Base-by-base conservation (phyloP, 2,329 filamentous ascomycete genomes). In the Scopulariopsis brevicaulis region DNA sequence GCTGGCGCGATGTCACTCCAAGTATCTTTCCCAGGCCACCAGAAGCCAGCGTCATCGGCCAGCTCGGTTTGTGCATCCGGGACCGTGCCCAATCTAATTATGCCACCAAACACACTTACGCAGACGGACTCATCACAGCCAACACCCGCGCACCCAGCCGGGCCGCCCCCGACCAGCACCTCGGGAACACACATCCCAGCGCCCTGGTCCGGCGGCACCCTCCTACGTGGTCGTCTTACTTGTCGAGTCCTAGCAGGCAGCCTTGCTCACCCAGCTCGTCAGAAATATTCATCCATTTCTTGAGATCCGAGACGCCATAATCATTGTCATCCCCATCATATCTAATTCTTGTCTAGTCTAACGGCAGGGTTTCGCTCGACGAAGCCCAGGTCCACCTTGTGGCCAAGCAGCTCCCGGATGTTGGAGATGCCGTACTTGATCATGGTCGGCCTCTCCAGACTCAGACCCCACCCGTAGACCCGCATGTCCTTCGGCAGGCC, bases 361-460 rank as follows among this genome's bases (percentile, higher is more conserved):
- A 97, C 92, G 22, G 93, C 94, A 12, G 93, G 86, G 73, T 96
- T 96, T 64, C 80, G 85, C 77, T 95, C 87, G 64, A 99, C 91
- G 76, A 96, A 96, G 68, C 85, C 85, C 69, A 97, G 75, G 74
- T 97, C 92, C 50, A 96, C 92, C 77, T 96, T 96, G 77, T 99
- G 93, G 15, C 93, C 93, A 58, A 99, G 77, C 67, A 96, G 74
- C 73, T 96, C 91, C 65, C 92, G 84, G 66, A 96, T 96, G 73
- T 96, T 96, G 67, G 83, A 89, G 61, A 90, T 90, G 66, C 81
- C 84, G 70, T 87, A 96, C 81, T 95, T 94, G 76, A 96, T 96
- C 94, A 97, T 99, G 12, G 94, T 97, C 59, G 94, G 94, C 66
- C 94, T 77, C 79, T 99, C 94, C 69, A 99, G 74, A 71, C 85